Evolutionary conservation across 306 rosid species (phyloP), one percentile per base, ranked within the genome.

Genomic region (Myrica gale): DNA sequence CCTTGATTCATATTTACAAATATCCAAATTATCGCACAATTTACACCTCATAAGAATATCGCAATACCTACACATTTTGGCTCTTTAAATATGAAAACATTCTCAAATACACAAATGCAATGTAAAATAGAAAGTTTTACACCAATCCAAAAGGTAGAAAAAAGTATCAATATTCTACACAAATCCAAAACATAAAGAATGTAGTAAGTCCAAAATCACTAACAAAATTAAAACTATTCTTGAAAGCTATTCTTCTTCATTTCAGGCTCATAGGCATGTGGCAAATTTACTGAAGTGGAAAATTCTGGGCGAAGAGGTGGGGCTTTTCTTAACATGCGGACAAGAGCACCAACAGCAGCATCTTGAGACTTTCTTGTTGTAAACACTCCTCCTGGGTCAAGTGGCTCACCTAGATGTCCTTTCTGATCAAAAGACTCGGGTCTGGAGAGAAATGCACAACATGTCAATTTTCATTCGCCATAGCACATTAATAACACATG

Each of bases 291-390:
- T 8, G 89, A 87, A 67, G 82, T 60, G 41, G 85, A 72, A 53
- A 79, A 62, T 74, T 89, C 90, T 88, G 86, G 91, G 72, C 87
- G 83, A 50, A 94, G 95, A 70, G 98, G 97, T 67, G 86, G 90
- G 20, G 98, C 97, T 68, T 90, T 91, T 53, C 79, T 87, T 53
- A 94, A 77, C 96, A 92, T 86, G 7, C 41, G 72, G n/a, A 91
- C 97, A 63, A 94, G 91, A 0, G 44, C 90, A 55, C 97, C 98
- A 62, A 94, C 91, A 71, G 93, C 93, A 65, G 98, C 96, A 32
- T 87, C 89, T 46, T 88, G 92, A 21, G 98, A 91, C 80, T 87
- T 91, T 54, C 85, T 87, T 19, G 78, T 69, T 5, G 91, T 90
- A 78, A 85, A 83, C 56, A 78, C 76, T 77, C 92, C 93, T 52